Base-by-base conservation (phyloP, 1,284 basidiomycete species). In the Mycena sp. region DNA sequence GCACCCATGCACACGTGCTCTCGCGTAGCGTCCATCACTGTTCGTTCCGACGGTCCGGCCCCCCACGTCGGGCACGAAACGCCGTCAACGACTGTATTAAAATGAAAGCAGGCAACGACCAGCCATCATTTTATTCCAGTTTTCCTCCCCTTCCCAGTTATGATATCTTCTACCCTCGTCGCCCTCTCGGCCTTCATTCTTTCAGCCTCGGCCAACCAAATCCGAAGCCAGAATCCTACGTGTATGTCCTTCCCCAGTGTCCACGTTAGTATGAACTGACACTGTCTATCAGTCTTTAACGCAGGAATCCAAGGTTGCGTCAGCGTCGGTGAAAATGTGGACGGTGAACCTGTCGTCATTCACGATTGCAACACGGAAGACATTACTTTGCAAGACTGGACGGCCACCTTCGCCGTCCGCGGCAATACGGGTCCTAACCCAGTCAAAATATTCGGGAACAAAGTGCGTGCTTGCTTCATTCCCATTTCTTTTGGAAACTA, bases 331-430 rank as follows among this genome's bases (percentile, higher is more conserved):
- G 52, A 49, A 21, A 55, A 61, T 26, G 29, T 29, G 1, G 45
- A 61, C 37, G 59, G 59, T 19, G 59, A 30, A 37, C 17, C 59
- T 14, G 45, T 55, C 21, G 29, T 37, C 0, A 61, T 61, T 23
- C 59, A 61, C 29, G n/a, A 61, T n/a, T 61, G 59, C 52, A 61
- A 61, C 38, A 61, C 59, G 4, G 51, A 61, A 29, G 38, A 25
- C 11, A 28, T 49, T 38, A 25, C 14, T 17, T 4, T 14, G 21
- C 45, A 54, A 5, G 59, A 55, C 16, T 61, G 52, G 52, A 29
- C 17, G 2, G 52, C 46, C 1, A 54, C 52, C 12, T 49, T 32
- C 10, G 32, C 52, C 9, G 9, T 49, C 40, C 16, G 26, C 1
- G 52, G 45, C 11, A n/a, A 54, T 19, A 55, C 59, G 4, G 6